Base-by-base conservation (phyloP, 2,329 filamentous ascomycete genomes). In the Podosphaera fusca region DNA sequence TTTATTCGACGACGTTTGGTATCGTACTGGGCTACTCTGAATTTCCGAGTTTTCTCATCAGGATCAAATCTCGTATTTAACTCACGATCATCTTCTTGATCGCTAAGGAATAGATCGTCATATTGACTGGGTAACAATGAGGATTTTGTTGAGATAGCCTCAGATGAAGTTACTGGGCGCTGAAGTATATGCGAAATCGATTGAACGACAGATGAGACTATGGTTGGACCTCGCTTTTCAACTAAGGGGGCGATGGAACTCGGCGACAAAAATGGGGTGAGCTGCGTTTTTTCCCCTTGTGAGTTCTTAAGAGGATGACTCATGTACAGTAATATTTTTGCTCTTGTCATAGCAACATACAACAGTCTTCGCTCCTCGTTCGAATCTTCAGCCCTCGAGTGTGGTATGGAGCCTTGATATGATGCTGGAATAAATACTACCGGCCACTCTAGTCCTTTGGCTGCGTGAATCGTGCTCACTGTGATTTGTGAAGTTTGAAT, bases 301-400 rank as follows among this genome's bases (percentile, higher is more conserved):
- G 82, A 79, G 59, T 80, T 82, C 62, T 80, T 81, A 42, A 82
- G 68, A 0, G 89, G 87, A 61, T 80, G 86, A 67, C 87, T 95
- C 57, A 96, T 73, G 64, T 95, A 95, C 1, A 98, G 72, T 35
- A 96, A 70, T 0, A 80, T 82, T 67, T 96, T 83, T 5, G 92
- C 90, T 67, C 90, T 76, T 2, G 90, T 98, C 89, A 98, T 96
- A 34, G 89, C 90, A 12, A 98, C 92, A 64, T 96, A 98, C 0
- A 98, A 74, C 51, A 98, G 70, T 34, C 90, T 77, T 59, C 92
- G 76, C 68, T 98, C 90, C 69, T 98, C 90, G 58, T 90, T 84
- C 2, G 76, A 74, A 66, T 96, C 87, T 51, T 95, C 89, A 1
- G 88, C 79, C 62, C 89, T 78, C 1, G 82, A 84, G 67, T 96